Evolutionary conservation across 345 rosid species (phyloP), one percentile per base, ranked within the genome.

Genomic region (Clarkia xantiana): DNA sequence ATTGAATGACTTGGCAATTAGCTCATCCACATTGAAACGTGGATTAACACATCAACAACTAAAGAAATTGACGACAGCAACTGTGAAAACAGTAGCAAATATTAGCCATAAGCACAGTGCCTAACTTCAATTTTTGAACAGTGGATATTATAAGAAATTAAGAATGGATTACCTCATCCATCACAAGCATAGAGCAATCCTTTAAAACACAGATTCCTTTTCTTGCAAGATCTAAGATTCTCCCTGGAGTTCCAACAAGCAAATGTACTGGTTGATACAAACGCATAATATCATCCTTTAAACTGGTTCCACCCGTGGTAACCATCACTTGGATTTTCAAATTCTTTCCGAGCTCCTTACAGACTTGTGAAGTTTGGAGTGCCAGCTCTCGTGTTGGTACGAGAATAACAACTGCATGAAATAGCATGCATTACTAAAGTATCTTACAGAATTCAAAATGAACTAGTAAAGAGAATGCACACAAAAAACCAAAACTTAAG

Each of bases 341-440:
- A 65, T 93, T 76, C 62, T 93, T 93, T 39, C 94, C 91, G 12
- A 93, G 95, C 77, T 93, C 99, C 77, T 93, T 93, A 56, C 99
- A 93, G 39, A 93, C 96, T 59, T 93, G 99, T 23, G 99, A 84
- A 40, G 99, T 93, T 74, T 93, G 99, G 62, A 93, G 95, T 42
- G 99, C 99, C 75, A 93, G 74, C 63, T 93, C 99, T 46, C 99
- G 73, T 0, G 99, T 93, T 38, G 99, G 99, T 67, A 93, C 99
- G 14, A 93, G 88, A 45, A 93, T 84, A 62, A 93, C 82, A 57
- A 68, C 99, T 93, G 74, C 71, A 71, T 11, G n/a, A 40, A 55
- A 51, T 25, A 40, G 46, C 14, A 38, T 8, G 8, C 14, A 14
- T 11, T n/a, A 14, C 8, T 1, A 1, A 29, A 10, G 36, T 2